Conservation (phyloP, 1,139 yeast species). For the Taiozyma sp. region DNA sequence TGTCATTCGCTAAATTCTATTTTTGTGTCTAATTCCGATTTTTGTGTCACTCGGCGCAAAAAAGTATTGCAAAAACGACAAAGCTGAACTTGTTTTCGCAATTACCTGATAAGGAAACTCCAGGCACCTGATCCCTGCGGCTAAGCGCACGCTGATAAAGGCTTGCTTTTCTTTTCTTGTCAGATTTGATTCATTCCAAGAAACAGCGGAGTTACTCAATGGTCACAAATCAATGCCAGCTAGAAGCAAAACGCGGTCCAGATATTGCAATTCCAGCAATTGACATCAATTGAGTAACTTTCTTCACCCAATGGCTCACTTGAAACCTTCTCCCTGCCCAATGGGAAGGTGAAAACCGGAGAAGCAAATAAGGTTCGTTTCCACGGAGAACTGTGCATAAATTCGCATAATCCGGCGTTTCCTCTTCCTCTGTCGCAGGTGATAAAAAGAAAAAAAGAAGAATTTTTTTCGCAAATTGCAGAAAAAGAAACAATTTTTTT, state of each 20-base stretch:
- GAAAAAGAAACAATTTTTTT: not conserved
- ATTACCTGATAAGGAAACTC: not conserved
- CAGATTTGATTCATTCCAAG: not conserved
- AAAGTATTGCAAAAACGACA: not conserved
- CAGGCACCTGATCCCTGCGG: not conserved
- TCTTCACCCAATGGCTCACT: not conserved
- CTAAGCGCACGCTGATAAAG: not conserved
- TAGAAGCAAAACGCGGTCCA: not conserved
- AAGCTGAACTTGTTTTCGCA: not conserved
- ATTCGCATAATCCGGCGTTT: not conserved
- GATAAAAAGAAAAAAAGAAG: not conserved
- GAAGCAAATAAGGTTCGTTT: not conserved
- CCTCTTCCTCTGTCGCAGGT: not conserved
- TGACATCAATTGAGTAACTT: not conserved
- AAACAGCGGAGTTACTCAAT: not conserved
- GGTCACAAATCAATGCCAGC: not conserved
- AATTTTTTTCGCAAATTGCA: not conserved
- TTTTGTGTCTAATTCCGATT: not conserved
- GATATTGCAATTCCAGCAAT: not conserved
- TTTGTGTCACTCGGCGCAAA: not conserved
- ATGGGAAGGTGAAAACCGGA: not conserved
- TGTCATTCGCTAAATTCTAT: not conserved
- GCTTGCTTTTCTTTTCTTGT: not conserved
- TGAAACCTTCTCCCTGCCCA: not conserved
- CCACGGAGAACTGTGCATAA: not conserved